Base-by-base conservation (phyloP, 441 rosid genomes). In the Geranium incanum region DNA sequence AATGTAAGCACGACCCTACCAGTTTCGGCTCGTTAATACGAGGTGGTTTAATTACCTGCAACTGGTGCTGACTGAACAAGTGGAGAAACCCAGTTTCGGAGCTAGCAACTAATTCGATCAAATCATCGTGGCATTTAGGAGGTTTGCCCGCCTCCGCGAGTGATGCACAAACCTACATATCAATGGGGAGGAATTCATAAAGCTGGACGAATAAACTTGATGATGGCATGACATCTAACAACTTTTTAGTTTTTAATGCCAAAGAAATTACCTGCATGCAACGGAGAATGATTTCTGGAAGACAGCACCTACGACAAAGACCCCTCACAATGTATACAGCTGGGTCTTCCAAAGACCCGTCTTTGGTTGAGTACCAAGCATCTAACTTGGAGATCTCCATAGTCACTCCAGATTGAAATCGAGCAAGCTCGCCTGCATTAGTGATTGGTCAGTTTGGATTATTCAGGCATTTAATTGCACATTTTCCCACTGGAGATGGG, bases 351-450 rank as follows among this genome's bases (percentile, higher is more conserved):
- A 88, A 76, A 67, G 88, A 79, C 41, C 96, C 93, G 18, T 87
- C 95, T 77, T 89, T 80, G 75, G 69, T 83, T 68, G 92, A 85
- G 84, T 91, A 95, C 98, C 97, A 91, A 67, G 99, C 96, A 80
- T 95, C 99, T 79, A 92, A 84, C 77, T 92, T 85, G 70, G 95
- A 95, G 74, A 95, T 95, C 82, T 89, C 97, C 95, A 89, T 84
- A 23, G 98, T 87, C 65, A 95, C 97, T 79, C 99, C 99, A 16
- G 80, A 78, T 79, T 89, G 96, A 78, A 95, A 95, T 79, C 95
- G 88, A 70, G 72, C 78, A 86, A 95, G 99, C 84, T 95, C 99
- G 68, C 99, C 99, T 95, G 79, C 81, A 86, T 71, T 37, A 68
- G 16, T 70, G 62, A 59, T 66, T 12, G 36, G 18, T 33, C 37